Evolutionary conservation across 2,329 filamentous ascomycete genomes (phyloP).

Genomic region (Penicillium hordei): DNA sequence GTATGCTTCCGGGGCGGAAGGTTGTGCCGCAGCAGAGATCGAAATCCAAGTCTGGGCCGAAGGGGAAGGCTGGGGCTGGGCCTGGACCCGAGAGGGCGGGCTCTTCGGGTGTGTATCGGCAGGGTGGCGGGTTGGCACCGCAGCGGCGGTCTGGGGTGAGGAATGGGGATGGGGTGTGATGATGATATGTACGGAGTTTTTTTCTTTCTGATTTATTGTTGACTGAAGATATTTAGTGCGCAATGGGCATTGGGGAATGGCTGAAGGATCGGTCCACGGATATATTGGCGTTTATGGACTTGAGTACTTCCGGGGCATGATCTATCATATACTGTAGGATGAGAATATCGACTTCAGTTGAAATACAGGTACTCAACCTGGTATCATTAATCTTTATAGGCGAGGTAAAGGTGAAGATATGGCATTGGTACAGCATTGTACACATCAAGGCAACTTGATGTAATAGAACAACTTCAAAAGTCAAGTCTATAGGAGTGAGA

Average conservation of each 20-base stretch:
- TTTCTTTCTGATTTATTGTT: background rate
- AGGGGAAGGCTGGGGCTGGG: slow-evolving; percentile 23
- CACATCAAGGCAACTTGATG: background rate
- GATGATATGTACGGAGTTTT: background rate
- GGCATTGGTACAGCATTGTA: slow-evolving; percentile 1
- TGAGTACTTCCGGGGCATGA: background rate
- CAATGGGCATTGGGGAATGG: background rate
- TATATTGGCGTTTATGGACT: background rate
- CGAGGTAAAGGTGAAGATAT: background rate
- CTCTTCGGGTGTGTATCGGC: background rate
- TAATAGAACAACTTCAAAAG: background rate
- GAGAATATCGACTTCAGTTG: background rate
- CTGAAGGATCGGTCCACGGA: background rate
- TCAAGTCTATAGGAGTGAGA: background rate
- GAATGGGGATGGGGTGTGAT: background rate
- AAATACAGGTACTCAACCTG: background rate
- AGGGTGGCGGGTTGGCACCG: background rate
- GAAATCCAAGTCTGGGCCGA: slow-evolving; percentile 12
- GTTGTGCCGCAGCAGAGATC: background rate
- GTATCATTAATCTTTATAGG: background rate
- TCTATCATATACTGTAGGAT: background rate
- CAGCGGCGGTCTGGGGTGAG: background rate
- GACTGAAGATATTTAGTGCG: background rate
- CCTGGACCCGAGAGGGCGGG: background rate
- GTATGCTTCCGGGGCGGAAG: slow-evolving; percentile 5